Conservation (phyloP, 345 rosid species). For the Punica granatum region DNA sequence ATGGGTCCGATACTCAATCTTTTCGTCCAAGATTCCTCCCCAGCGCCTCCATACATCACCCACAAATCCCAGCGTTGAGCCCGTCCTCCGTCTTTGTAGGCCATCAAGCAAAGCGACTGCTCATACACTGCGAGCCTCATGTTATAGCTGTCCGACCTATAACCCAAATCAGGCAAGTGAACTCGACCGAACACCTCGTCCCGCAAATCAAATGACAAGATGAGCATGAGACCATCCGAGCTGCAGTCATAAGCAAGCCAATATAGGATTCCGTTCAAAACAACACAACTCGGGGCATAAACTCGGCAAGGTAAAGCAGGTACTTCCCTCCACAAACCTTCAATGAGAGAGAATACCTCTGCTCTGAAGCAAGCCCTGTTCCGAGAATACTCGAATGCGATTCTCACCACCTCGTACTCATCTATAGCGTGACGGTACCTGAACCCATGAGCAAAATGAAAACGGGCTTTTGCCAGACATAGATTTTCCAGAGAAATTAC, state of each 20-base stretch:
- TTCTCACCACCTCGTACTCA: slow-evolving; percentile 2
- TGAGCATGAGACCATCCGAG: no score
- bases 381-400: background rate
- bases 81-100: no score
- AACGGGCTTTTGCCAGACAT: no score
- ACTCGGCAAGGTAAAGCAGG: background rate
- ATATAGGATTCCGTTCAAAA: background rate
- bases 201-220: background rate
- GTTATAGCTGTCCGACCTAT: no score
- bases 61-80: no score
- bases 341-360: background rate
- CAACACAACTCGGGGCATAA: background rate
- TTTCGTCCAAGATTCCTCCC: no score
- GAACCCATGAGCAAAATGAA: background rate
- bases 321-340: background rate
- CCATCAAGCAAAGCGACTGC: no score
- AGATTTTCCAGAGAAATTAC: background rate
- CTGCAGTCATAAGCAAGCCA: background rate
- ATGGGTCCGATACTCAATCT: no score
- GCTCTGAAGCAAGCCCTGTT: background rate
- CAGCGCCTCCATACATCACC: no score
- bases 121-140: no score
- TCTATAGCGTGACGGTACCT: background rate
- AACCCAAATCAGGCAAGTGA: no score
- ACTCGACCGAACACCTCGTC: background rate